Base-by-base conservation (phyloP, 352 stramenopile genomes). In the Globisporangium recalcitrans region DNA sequence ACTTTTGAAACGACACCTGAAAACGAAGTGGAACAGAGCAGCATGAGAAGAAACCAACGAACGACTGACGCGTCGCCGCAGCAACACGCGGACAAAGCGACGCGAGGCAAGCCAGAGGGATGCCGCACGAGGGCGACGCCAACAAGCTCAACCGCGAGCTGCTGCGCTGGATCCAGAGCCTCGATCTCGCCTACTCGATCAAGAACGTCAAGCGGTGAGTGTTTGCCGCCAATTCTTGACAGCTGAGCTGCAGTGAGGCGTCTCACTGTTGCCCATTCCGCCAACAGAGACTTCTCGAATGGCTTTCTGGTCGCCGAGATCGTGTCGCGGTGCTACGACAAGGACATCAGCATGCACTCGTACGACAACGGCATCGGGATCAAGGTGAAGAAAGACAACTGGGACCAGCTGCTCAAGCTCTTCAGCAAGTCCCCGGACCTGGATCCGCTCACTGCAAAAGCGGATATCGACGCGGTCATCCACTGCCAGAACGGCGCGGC, bases 281-380 rank as follows among this genome's bases (percentile, higher is more conserved):
- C 63, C 24, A 21, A 16, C 71, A 89, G 80, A 36, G 88, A 95
- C 74, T 96, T 96, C 64, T 75, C 87, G 24, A 96, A 96, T 54
- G 91, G 90, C 32, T 97, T 97, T 65, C 74, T 97, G 1, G 82
- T 97, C 27, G 91, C 89, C 2, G 91, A 97, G 72, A 96, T 97
- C 65, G 77, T 96, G 36, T 96, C 87, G 34, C 77, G 88, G 1
- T 97, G 97, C 70, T 97, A 97, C 60, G 88, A 95, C 70, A 96
- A 96, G 65, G 88, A 97, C 64, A 77, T 97, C 42, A 90, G 82
- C 42, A 97, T 97, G 89, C 91, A 97, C 66, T 95, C 85, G 64
- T 97, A 90, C 69, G 88, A 97, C 70, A 97, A 97, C 56, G 91
- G 91, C 57, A 96, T 95, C 51, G 87, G 90, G 32, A 67, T 95